Evolutionary conservation across 1,139 yeast species (phyloP).

Genomic region (Blastobotrys apis): DNA sequence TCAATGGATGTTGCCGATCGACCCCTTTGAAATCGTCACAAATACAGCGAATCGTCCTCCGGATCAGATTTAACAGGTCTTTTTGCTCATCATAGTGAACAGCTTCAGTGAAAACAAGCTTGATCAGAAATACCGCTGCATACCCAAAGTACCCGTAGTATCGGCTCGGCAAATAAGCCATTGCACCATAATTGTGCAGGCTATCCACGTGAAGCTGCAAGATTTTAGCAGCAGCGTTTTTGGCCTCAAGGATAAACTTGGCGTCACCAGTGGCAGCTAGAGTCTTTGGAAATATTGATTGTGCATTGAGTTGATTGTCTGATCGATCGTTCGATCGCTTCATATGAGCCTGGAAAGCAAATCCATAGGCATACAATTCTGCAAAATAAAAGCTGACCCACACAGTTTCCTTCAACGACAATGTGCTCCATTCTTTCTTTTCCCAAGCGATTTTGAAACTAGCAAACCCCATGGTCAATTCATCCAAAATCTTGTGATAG

Average conservation of each 20-base stretch:
- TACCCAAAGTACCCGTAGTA: slow-evolving; percentile 24
- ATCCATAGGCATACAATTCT: slow-evolving; percentile 24
- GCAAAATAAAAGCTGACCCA: slow-evolving; percentile 25
- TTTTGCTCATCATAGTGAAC: slow-evolving; percentile 8
- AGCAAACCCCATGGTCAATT: slow-evolving; percentile 24
- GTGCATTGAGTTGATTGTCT: slow-evolving; percentile 7
- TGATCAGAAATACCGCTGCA: slow-evolving; percentile 26
- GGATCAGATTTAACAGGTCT: slow-evolving; percentile 1
- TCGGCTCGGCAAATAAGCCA: slow-evolving; percentile 24
- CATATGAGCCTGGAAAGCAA: slow-evolving; percentile 26
- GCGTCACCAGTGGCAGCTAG: slow-evolving; percentile 24
- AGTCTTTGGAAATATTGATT: slow-evolving; percentile 24
- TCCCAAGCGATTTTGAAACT: slow-evolving; percentile 25
- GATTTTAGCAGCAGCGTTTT: slow-evolving; percentile 22
- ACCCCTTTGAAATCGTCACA: background rate
- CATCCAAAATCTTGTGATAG: slow-evolving; percentile 24
- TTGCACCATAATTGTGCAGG: slow-evolving; percentile 22
- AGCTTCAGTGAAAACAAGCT: slow-evolving; percentile 25
- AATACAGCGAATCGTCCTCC: slow-evolving; percentile 1
- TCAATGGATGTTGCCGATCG: slow-evolving; percentile 1
- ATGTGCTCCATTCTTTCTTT: slow-evolving; percentile 21
- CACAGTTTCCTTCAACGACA: slow-evolving; percentile 23
- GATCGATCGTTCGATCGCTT: slow-evolving; percentile 17
- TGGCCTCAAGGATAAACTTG: slow-evolving; percentile 25
- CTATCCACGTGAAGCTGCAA: slow-evolving; percentile 21